Evolutionary conservation across 371 early-diverging fungal genomes (phyloP).

Genomic region (Rhizopus microsporus): DNA sequence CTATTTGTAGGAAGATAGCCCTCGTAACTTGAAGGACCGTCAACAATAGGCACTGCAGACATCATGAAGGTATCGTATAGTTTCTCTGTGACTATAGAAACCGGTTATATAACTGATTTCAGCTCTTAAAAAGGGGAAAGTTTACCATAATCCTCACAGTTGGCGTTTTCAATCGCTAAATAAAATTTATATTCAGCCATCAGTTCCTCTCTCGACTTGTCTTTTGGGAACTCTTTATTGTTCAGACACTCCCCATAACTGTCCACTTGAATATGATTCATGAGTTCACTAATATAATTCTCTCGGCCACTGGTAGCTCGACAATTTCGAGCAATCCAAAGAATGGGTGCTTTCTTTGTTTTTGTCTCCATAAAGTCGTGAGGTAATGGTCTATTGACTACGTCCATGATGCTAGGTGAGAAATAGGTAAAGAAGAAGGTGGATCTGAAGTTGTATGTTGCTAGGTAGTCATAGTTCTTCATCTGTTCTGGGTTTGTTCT

Average conservation of each 20-base stretch:
- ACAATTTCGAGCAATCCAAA: slow-evolving; percentile 47
- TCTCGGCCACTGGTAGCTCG: slow-evolving; percentile 38
- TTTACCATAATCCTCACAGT: slow-evolving; percentile 47
- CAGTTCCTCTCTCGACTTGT: slow-evolving; percentile 27
- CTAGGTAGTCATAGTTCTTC: slow-evolving; percentile 37
- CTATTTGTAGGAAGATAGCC: slow-evolving; percentile 35
- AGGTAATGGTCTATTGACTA: slow-evolving; percentile 38
- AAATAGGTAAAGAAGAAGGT: slow-evolving; percentile 38
- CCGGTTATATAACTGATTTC: background rate
- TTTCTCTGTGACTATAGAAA: slow-evolving; percentile 38
- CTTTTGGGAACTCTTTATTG: slow-evolving; percentile 34
- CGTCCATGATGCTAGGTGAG: slow-evolving; percentile 33
- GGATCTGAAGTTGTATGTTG: slow-evolving; percentile 39
- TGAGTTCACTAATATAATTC: slow-evolving; percentile 36
- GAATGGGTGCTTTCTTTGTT: slow-evolving; percentile 28
- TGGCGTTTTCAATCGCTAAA: slow-evolving; percentile 43
- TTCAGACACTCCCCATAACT: slow-evolving; percentile 40
- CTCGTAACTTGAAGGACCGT: slow-evolving; percentile 37
- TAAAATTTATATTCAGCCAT: slow-evolving; percentile 46
- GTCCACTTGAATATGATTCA: slow-evolving; percentile 39
- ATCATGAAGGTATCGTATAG: slow-evolving; percentile 35
- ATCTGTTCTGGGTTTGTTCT: slow-evolving; percentile 24
- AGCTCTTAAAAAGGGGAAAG: no score
- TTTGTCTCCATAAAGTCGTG: slow-evolving; percentile 36
- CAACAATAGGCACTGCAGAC: slow-evolving; percentile 30